Conservation (phyloP, 1,284 basidiomycete species). For the Ustanciosporium gigantosporum region DNA sequence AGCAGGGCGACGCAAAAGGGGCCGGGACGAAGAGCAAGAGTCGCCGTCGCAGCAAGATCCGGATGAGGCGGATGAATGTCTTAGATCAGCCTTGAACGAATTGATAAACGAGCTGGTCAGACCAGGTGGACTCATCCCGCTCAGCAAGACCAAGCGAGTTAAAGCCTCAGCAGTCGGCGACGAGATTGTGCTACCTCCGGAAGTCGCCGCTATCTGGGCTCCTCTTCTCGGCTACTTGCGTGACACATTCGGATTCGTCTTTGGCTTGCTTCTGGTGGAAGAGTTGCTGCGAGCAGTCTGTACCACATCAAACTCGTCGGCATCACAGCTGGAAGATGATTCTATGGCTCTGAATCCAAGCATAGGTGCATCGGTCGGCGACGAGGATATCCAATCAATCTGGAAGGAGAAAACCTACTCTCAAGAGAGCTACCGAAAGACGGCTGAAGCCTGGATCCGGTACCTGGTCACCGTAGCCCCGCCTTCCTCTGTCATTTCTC, state of each 20-base stretch:
- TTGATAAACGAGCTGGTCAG: conserved; percentile 19
- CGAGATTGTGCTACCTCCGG: conserved; percentile 3
- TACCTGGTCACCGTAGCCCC: conserved; percentile 9
- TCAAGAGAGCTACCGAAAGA: conserved; percentile 12
- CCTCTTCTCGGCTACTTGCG: conserved; percentile 23
- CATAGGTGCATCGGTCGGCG: neutral
- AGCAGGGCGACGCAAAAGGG: conserved; percentile 4
- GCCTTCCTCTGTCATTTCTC: neutral
- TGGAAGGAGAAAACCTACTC: conserved; percentile 10
- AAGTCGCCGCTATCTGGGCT: conserved; percentile 16
- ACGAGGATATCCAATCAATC: neutral
- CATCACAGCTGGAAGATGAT: neutral
- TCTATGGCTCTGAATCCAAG: no score
- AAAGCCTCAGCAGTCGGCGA: neutral
- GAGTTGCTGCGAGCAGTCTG: conserved; percentile 7
- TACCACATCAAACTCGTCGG: no score
- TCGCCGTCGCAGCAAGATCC: conserved; percentile 10
- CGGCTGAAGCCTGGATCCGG: conserved; percentile 26
- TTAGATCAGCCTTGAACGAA: conserved; percentile 10
- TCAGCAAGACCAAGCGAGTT: conserved; percentile 23
- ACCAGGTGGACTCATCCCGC: conserved; percentile 30
- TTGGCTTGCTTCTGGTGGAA: conserved; percentile 17
- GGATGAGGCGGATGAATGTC: conserved; percentile 34
- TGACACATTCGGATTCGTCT: conserved; percentile 14
- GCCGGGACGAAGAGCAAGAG: conserved; percentile 15